Percentiles rank a stretch among this genome's conserved stretches.
These are phyloP conservation scores for Ascodesmis nigricans DNA, from an alignment of 495 filamentous ascomycete genomes.

Conservation along the genomic window DNA sequence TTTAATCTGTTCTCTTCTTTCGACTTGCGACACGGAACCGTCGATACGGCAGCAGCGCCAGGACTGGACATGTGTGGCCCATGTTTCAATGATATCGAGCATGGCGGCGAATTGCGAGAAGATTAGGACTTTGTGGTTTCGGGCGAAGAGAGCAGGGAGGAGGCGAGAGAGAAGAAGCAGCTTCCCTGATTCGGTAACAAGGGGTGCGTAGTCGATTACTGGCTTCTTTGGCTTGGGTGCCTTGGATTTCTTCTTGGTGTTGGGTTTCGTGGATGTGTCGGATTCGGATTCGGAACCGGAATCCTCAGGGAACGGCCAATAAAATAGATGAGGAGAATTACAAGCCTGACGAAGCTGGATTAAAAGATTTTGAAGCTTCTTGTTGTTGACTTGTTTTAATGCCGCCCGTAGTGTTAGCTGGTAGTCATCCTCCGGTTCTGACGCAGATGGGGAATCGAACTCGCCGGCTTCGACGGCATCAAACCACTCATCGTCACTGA, in stretches of 20 bases:
- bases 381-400: slow-evolving; percentile 63
- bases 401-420: slow-evolving; percentile 2
- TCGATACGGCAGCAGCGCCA: slow-evolving; percentile 85
- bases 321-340: slow-evolving; percentile 90
- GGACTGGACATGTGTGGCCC: slow-evolving; percentile 43
- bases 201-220: slow-evolving; percentile 36
- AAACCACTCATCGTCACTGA: slow-evolving; percentile 5
- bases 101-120: slow-evolving; percentile 94
- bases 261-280: slow-evolving; percentile 25
- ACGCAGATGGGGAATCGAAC: too few relatives aligned
- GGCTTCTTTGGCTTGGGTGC: too few relatives aligned
- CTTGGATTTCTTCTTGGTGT: too few relatives aligned
- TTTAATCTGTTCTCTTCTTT: slow-evolving; percentile 63
- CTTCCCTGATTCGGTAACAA: slow-evolving; percentile 75
- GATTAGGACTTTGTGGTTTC: slow-evolving; percentile 67
- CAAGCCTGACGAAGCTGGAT: slow-evolving; percentile 85
- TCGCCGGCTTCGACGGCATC: background rate
- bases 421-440: too few relatives aligned
- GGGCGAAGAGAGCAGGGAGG: slow-evolving; percentile 48
- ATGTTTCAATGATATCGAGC: slow-evolving; percentile 75
- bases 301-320: slow-evolving; percentile 58
- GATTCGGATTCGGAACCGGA: slow-evolving; percentile 25
- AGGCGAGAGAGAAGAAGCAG: slow-evolving; percentile 85
- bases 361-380: slow-evolving; percentile 86
- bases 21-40: slow-evolving; percentile 57